These are phyloP conservation scores for Rhizophagus clarus DNA, from an alignment of 192 early-diverging fungal species.

Conservation along the genomic window DNA sequence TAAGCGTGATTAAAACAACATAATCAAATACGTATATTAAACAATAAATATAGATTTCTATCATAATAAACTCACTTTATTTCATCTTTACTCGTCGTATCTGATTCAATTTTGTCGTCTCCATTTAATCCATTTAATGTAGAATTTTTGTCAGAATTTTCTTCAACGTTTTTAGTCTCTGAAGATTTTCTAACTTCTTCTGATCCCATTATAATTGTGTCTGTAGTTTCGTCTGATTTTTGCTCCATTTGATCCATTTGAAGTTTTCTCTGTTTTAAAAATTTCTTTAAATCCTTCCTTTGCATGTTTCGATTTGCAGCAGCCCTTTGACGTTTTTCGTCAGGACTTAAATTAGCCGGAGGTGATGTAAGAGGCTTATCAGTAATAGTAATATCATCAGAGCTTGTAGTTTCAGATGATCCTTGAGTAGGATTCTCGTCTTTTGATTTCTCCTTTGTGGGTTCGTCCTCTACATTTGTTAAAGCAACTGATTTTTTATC, in stretches of 20 bases:
- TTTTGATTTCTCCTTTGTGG: background rate
- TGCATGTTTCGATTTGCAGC: background rate
- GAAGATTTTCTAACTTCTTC: background rate
- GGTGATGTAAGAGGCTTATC: background rate
- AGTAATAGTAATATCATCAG: background rate
- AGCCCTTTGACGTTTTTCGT: constrained; percentile 29
- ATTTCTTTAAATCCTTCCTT: constrained; percentile 5
- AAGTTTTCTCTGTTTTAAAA: constrained; percentile 21
- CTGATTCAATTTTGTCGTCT: background rate
- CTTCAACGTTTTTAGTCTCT: background rate
- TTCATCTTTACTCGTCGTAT: background rate
- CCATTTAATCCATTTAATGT: background rate
- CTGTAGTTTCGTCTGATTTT: background rate
- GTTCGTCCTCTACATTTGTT: background rate
- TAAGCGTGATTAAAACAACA: background rate
- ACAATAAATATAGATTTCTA: background rate
- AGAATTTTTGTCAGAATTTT: background rate
- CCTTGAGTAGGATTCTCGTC: background rate
- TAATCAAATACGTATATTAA: background rate
- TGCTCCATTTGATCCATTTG: background rate
- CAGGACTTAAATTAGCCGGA: background rate
- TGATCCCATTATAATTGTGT: constrained; percentile 1
- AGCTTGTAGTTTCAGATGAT: background rate
- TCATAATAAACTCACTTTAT: background rate
- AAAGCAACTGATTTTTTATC: background rate